These are phyloP conservation scores for Elsinoe batatas DNA, from an alignment of 2,329 filamentous ascomycete genomes.

Conservation along the genomic window DNA sequence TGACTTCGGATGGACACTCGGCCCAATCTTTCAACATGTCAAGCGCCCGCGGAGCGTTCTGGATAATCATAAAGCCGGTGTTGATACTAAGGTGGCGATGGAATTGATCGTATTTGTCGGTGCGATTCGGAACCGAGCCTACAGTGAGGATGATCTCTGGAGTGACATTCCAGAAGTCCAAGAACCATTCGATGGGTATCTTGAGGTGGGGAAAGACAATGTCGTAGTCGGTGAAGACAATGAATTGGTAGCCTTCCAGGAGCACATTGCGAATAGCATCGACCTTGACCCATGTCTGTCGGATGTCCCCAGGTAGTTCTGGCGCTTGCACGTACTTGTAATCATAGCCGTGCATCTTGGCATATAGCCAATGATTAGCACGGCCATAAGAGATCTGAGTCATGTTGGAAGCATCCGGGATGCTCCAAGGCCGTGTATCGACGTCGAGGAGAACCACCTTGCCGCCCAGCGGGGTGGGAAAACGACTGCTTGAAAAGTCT, in stretches of 20 bases:
- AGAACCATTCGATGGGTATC: slow-evolving; percentile 40
- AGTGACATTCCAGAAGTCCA: slow-evolving; percentile 39
- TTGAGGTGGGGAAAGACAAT: slow-evolving; percentile 34
- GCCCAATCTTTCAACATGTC: slow-evolving; percentile 27
- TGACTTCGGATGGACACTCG: slow-evolving; percentile 25
- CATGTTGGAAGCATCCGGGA: not conserved
- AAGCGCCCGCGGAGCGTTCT: slow-evolving; percentile 26
- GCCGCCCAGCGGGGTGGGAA: not conserved
- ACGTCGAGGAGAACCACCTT: slow-evolving; percentile 1
- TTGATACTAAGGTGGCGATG: slow-evolving; percentile 30
- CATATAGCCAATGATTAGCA: slow-evolving; percentile 32
- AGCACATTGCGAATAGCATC: slow-evolving; percentile 26
- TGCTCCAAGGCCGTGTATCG: not conserved
- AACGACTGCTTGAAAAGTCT: not conserved
- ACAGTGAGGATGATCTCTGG: slow-evolving; percentile 32
- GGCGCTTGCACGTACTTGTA: slow-evolving; percentile 39
- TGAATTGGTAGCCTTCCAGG: slow-evolving; percentile 30
- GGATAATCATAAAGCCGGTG: slow-evolving; percentile 37
- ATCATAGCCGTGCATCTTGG: slow-evolving; percentile 40
- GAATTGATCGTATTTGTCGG: slow-evolving; percentile 37
- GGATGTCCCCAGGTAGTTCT: slow-evolving; percentile 32
- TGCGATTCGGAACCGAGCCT: slow-evolving; percentile 23
- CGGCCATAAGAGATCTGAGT: not conserved
- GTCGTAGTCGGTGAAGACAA: slow-evolving; percentile 40
- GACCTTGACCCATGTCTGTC: slow-evolving; percentile 39